These are phyloP conservation scores for Candida succiphila DNA, from an alignment of 805 yeast species.

Conservation along the genomic window DNA sequence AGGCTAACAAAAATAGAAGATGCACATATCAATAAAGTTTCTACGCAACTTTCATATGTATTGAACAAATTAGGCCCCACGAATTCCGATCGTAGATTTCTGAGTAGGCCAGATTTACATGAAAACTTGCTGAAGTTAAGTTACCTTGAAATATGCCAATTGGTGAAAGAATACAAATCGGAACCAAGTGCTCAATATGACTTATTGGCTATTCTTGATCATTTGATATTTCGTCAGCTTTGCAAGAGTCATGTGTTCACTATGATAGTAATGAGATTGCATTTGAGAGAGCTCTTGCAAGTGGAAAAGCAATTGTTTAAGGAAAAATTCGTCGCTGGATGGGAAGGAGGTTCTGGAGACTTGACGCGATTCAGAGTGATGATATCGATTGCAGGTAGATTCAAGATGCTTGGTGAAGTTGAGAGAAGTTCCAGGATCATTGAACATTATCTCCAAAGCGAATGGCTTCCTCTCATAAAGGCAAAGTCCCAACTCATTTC, in stretches of 20 bases:
- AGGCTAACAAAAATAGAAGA: no score
- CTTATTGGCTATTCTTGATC: slow-evolving; percentile 11
- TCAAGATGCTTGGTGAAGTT: slow-evolving; percentile 10
- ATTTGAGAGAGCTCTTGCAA: background rate
- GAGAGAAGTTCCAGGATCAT: slow-evolving; percentile 8
- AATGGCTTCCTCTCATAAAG: slow-evolving; percentile 9
- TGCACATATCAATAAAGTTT: no score
- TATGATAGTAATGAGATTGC: slow-evolving; percentile 10
- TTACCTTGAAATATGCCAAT: no score
- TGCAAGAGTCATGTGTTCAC: slow-evolving; percentile 8
- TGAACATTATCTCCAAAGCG: slow-evolving; percentile 4
- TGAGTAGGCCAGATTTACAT: no score
- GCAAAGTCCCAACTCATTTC: no score
- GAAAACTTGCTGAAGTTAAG: no score
- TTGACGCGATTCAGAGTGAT: slow-evolving; percentile 9
- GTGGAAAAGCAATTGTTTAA: background rate
- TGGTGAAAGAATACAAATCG: no score
- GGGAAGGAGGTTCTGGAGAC: slow-evolving; percentile 6
- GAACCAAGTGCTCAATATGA: slow-evolving; percentile 6
- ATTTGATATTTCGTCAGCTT: slow-evolving; percentile 8
- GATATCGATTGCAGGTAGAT: slow-evolving; percentile 14
- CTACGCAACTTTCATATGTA: no score
- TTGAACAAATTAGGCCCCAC: no score
- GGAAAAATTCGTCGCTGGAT: background rate
- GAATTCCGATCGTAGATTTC: no score